Evolutionary conservation across 495 filamentous ascomycete genomes (phyloP).

Genomic region (Penicillium diatomitis): DNA sequence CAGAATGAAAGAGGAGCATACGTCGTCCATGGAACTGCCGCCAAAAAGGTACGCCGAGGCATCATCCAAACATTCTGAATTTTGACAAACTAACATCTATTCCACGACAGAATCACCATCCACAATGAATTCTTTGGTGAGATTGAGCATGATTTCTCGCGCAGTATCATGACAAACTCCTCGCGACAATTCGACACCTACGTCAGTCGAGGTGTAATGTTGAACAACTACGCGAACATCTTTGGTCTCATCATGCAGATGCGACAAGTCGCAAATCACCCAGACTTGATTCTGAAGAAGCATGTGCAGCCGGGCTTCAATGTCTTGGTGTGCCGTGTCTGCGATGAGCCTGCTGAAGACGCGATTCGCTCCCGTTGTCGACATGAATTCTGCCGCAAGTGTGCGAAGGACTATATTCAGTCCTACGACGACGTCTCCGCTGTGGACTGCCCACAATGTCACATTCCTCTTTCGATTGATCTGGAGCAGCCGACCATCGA

Average conservation of each 20-base stretch:
- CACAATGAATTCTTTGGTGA: conserved; percentile 93
- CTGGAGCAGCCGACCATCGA: conserved; percentile 89
- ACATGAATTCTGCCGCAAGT: conserved; percentile 91
- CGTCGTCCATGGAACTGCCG: conserved; percentile 86
- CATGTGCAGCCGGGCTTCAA: conserved; percentile 79
- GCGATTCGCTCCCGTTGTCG: conserved; percentile 84
- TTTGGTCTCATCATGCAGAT: conserved; percentile 92
- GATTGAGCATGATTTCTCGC: conserved; percentile 90
- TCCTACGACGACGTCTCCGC: conserved; percentile 52
- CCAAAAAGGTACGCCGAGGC: conserved; percentile 59
- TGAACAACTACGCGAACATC: conserved; percentile 88
- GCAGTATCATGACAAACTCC: conserved; percentile 85
- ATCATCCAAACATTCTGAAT: not conserved
- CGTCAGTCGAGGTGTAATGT: conserved; percentile 83
- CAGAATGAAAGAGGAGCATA: conserved; percentile 85
- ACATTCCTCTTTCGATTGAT: conserved; percentile 82
- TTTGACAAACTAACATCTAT: not conserved
- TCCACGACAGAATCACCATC: conserved; percentile 50
- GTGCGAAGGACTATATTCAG: conserved; percentile 73
- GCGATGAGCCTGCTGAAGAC: conserved; percentile 91
- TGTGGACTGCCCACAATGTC: conserved; percentile 85
- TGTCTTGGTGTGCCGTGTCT: conserved; percentile 82
- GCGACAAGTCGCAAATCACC: conserved; percentile 93
- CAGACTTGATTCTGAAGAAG: conserved; percentile 87
- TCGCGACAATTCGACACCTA: conserved; percentile 88